Evolutionary conservation across 108 stramenopile species (phyloP).

Genomic region (Cyclotella baltica): DNA sequence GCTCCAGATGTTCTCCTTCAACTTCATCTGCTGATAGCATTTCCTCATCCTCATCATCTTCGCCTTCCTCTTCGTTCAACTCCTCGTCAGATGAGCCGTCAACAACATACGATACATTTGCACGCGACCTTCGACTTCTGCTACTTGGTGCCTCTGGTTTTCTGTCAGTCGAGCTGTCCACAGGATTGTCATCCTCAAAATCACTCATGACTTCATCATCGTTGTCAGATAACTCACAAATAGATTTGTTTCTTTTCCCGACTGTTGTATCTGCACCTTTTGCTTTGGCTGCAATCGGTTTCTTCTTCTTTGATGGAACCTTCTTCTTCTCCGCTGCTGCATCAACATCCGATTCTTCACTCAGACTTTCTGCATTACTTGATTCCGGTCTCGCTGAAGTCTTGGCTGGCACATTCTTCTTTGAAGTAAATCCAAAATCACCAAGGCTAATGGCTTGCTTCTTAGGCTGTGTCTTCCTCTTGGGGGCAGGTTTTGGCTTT

Average conservation of each 20-base stretch:
- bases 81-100: slow-evolving; percentile 7
- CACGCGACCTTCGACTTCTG: background rate
- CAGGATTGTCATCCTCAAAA: background rate
- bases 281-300: too few species aligned
- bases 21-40: background rate
- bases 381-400: background rate
- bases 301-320: too few species aligned
- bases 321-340: too few species aligned
- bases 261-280: too few species aligned
- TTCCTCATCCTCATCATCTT: background rate
- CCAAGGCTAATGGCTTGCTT: background rate
- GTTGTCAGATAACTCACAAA: background rate
- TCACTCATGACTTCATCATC: background rate
- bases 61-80: background rate
- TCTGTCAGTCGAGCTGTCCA: background rate
- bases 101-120: background rate
- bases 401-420: slow-evolving; percentile 1
- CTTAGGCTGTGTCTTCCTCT: slow-evolving; percentile 2
- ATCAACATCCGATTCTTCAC: background rate
- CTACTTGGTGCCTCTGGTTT: background rate
- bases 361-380: background rate
- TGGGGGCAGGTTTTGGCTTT: slow-evolving; percentile 7
- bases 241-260: too few species aligned
- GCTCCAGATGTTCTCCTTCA: background rate
- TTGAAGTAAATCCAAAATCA: background rate